These are phyloP conservation scores for Wallacemonas sp. DNA, from an alignment of 208 protist genomes.

Conservation along the genomic window DNA sequence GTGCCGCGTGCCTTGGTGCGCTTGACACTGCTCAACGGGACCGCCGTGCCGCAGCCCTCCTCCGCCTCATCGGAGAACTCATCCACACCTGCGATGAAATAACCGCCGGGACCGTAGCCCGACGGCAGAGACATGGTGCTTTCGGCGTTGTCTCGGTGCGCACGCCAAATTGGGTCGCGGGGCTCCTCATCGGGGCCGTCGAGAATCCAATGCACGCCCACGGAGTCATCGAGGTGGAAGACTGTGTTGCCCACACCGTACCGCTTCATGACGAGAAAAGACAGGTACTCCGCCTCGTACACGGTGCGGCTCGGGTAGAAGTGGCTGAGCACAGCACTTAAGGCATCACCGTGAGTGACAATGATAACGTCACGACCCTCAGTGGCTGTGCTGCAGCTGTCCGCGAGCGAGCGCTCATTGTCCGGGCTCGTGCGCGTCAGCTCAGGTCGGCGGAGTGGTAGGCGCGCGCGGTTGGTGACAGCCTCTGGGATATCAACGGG, in stretches of 20 bases:
- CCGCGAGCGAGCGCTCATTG: neutral
- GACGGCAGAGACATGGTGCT: neutral
- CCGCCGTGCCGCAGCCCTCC: neutral
- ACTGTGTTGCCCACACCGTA: constrained; percentile 16
- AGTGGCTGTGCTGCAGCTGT: neutral
- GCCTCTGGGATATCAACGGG: neutral
- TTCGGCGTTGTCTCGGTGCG: neutral
- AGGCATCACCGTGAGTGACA: constrained; percentile 81
- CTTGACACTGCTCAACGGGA: constrained; percentile 9
- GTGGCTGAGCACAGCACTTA: constrained; percentile 49
- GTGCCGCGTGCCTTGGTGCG: neutral
- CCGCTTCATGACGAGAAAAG: constrained; percentile 64
- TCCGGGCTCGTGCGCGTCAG: neutral
- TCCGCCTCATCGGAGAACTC: constrained; percentile 13
- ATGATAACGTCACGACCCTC: constrained; percentile 36
- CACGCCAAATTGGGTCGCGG: constrained; percentile 10
- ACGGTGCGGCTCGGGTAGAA: constrained; percentile 72
- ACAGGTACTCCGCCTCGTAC: constrained; percentile 76
- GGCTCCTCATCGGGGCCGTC: constrained; percentile 42
- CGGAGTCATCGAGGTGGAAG: constrained; percentile 44
- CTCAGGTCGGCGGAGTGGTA: neutral
- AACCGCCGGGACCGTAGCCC: neutral
- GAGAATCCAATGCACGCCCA: constrained; percentile 59
- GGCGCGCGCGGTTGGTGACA: constrained; percentile 1
- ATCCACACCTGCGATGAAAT: neutral